Conservation (phyloP, 805 yeast species). For the Wickerhamomyces canadensis region DNA sequence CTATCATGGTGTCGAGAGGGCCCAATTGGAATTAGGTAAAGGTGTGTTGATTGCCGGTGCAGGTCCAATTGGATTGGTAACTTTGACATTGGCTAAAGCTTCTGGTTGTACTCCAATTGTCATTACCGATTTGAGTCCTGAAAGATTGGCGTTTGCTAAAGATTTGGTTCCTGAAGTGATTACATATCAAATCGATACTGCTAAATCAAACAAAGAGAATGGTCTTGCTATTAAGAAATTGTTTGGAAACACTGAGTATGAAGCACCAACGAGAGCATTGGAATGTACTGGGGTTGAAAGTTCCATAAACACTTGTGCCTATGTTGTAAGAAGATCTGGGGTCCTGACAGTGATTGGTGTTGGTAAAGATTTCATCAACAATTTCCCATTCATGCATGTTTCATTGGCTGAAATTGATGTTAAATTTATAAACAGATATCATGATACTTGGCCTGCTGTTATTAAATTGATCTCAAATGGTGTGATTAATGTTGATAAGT, state of each 20-base stretch:
- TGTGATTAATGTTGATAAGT: slow-evolving; percentile 36
- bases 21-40: slow-evolving; percentile 43
- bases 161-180: slow-evolving; percentile 39
- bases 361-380: slow-evolving; percentile 39
- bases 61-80: slow-evolving; percentile 53
- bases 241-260: slow-evolving; percentile 31
- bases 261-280: slow-evolving; percentile 38
- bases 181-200: slow-evolving; percentile 37
- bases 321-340: slow-evolving; percentile 43
- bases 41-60: slow-evolving; percentile 48
- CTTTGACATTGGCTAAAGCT: slow-evolving; percentile 43
- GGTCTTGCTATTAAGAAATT: slow-evolving; percentile 32
- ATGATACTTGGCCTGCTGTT: slow-evolving; percentile 53
- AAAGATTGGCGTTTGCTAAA: slow-evolving; percentile 42
- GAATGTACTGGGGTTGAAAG: slow-evolving; percentile 54
- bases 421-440: slow-evolving; percentile 47
- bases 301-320: slow-evolving; percentile 41
- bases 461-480: slow-evolving; percentile 42
- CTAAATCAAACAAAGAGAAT: slow-evolving; percentile 29
- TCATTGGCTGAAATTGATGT: slow-evolving; percentile 47
- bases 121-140: slow-evolving; percentile 41
- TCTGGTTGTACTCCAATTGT: slow-evolving; percentile 49
- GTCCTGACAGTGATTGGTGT: slow-evolving; percentile 45
- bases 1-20: slow-evolving; percentile 44
- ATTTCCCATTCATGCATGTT: slow-evolving; percentile 50